These are phyloP conservation scores for Aquilaria yunnanensis DNA, from an alignment of 345 rosid genomes.

Conservation along the genomic window DNA sequence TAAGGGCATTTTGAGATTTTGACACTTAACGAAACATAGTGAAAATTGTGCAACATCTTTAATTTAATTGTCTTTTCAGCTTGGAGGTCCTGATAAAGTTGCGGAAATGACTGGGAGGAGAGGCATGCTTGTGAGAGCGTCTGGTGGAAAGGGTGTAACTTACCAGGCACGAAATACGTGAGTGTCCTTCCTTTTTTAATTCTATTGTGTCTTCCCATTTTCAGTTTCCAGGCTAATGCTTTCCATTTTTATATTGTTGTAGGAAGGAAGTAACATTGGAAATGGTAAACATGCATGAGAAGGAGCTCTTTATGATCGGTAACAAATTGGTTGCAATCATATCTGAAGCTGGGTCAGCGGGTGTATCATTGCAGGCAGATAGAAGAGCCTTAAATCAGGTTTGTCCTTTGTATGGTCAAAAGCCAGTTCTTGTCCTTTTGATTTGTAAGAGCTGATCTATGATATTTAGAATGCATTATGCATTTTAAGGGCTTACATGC, in stretches of 20 bases:
- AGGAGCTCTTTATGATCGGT: slow-evolving; percentile 97
- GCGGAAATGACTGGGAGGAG: slow-evolving; percentile 99
- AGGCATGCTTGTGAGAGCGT: slow-evolving; percentile 98
- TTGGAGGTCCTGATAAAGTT: slow-evolving; percentile 97
- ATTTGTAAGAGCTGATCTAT: neutral
- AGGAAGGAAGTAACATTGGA: slow-evolving; percentile 97
- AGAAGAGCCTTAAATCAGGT: slow-evolving; percentile 94
- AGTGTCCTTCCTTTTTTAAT: slow-evolving; percentile 22
- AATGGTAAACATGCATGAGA: slow-evolving; percentile 99
- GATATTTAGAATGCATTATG: neutral
- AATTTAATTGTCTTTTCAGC: slow-evolving; percentile 36
- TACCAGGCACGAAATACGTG: slow-evolving; percentile 97
- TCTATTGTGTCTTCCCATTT: neutral
- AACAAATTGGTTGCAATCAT: slow-evolving; percentile 89
- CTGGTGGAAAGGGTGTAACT: slow-evolving; percentile 94
- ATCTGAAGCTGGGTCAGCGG: slow-evolving; percentile 99
- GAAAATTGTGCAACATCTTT: no score
- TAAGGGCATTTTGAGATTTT: no score
- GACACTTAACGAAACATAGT: no score
- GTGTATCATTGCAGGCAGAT: slow-evolving; percentile 98
- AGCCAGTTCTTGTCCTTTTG: slow-evolving; percentile 3
- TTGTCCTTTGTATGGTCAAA: slow-evolving; percentile 8
- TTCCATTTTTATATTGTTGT: slow-evolving; percentile 19
- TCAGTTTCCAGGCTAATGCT: slow-evolving; percentile 18
- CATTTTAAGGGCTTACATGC: neutral